Conservation (phyloP, 441 rosid species). For the Syzygium syzygioides region DNA sequence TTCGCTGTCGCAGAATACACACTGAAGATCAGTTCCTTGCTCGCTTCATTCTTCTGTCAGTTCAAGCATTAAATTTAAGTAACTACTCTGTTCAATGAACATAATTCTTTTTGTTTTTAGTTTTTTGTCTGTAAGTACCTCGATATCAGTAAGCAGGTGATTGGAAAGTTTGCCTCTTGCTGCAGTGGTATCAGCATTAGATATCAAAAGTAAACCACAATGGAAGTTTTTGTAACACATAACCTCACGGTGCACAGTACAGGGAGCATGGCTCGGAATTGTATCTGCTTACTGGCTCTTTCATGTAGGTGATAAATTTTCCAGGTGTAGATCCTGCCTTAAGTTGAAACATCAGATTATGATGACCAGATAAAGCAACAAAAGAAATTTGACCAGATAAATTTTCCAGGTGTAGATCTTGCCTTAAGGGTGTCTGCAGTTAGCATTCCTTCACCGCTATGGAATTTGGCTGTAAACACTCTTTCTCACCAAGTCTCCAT, state of each 20-base stretch:
- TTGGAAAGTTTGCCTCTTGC: background rate
- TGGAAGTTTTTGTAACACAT: too few species aligned
- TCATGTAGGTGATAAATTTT: background rate
- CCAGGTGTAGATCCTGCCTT: background rate
- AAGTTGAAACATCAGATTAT: background rate
- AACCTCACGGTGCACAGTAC: background rate
- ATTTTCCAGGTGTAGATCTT: too few species aligned
- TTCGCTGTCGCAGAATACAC: slow-evolving; percentile 45
- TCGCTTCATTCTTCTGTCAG: slow-evolving; percentile 25
- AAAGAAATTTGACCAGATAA: too few species aligned
- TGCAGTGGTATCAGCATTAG: background rate
- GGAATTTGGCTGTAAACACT: background rate
- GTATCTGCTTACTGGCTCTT: background rate
- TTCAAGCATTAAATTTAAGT: slow-evolving; percentile 2
- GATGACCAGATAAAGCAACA: background rate
- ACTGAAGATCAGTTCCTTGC: slow-evolving; percentile 21
- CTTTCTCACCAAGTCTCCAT: background rate
- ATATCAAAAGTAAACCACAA: too few species aligned
- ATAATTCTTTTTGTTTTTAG: background rate
- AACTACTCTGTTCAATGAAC: background rate
- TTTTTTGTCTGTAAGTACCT: background rate
- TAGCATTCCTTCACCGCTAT: background rate
- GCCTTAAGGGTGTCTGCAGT: background rate
- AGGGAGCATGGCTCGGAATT: background rate
- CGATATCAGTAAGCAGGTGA: background rate